Evolutionary conservation across 495 filamentous ascomycete species (phyloP).

Genomic region (Penicillium alfredii): DNA sequence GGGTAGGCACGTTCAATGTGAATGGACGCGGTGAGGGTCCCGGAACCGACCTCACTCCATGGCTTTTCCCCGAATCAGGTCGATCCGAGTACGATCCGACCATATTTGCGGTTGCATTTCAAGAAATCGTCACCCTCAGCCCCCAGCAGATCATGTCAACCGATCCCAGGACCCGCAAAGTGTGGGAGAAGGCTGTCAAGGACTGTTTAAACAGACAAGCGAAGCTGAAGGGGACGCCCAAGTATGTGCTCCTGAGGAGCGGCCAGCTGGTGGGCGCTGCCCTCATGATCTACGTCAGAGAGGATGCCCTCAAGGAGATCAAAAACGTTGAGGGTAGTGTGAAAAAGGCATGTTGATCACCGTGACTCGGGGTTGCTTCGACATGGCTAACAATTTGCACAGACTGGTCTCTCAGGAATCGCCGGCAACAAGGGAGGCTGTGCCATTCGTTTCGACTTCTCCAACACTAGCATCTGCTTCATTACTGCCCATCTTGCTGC

Average conservation of each 20-base stretch:
- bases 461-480: slow-evolving; percentile 89
- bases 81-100: slow-evolving; percentile 26
- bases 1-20: slow-evolving; percentile 89
- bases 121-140: slow-evolving; percentile 94
- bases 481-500: slow-evolving; percentile 96
- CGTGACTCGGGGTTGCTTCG: background rate
- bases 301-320: slow-evolving; percentile 66
- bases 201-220: slow-evolving; percentile 67
- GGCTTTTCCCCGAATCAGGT: slow-evolving; percentile 64
- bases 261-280: slow-evolving; percentile 95
- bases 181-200: slow-evolving; percentile 80
- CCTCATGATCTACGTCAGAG: slow-evolving; percentile 81
- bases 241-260: slow-evolving; percentile 83
- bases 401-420: slow-evolving; percentile 94
- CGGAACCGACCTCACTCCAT: slow-evolving; percentile 72
- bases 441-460: slow-evolving; percentile 92
- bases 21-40: slow-evolving; percentile 77
- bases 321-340: slow-evolving; percentile 95
- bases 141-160: slow-evolving; percentile 99
- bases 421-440: slow-evolving; percentile 98
- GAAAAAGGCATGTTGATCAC: slow-evolving; percentile 56
- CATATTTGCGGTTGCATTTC: slow-evolving; percentile 85
- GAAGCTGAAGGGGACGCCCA: slow-evolving; percentile 54
- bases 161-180: slow-evolving; percentile 75
- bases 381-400: slow-evolving; percentile 2